These are phyloP conservation scores for Trametes pubescens DNA, from an alignment of 1,284 basidiomycete species.

Conservation along the genomic window DNA sequence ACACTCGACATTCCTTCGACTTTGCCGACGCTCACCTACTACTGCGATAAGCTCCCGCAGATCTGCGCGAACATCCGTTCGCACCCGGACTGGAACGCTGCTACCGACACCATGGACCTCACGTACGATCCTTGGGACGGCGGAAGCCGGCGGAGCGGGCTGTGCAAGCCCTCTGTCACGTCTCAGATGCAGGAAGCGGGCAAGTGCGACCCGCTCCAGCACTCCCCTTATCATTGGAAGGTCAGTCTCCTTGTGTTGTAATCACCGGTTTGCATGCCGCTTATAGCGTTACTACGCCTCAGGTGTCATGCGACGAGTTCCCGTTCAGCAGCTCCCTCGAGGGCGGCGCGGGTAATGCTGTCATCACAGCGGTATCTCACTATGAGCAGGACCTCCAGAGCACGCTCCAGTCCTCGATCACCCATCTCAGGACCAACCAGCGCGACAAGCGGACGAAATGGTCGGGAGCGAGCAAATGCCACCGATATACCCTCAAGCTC, in stretches of 20 bases:
- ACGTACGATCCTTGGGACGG: conserved; percentile 18
- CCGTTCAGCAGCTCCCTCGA: conserved; percentile 19
- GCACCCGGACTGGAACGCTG: conserved; percentile 14
- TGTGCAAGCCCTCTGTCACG: conserved; percentile 4
- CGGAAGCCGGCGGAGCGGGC: background rate
- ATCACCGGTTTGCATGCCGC: too few species aligned
- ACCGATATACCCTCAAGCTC: conserved; percentile 9
- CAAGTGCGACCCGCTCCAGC: conserved; percentile 12
- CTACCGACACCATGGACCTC: conserved; percentile 12
- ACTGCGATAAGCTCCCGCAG: conserved; percentile 13
- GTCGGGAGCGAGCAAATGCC: conserved; percentile 3
- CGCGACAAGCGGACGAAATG: background rate
- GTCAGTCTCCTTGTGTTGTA: background rate
- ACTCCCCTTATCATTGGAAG: conserved; percentile 15
- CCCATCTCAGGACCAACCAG: conserved; percentile 1
- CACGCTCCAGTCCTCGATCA: conserved; percentile 8
- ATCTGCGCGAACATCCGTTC: conserved; percentile 19
- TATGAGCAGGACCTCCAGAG: conserved; percentile 14
- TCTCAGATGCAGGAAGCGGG: conserved; percentile 1
- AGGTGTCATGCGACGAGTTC: conserved; percentile 26
- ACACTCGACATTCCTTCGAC: background rate
- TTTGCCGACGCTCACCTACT: conserved; percentile 19
- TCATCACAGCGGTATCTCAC: conserved; percentile 2
- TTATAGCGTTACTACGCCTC: too few species aligned
- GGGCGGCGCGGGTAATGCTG: conserved; percentile 13